Evolutionary conservation across 2,329 filamentous ascomycete species (phyloP), one percentile per base, ranked within the genome.

Genomic region (Aspergillus sp.): DNA sequence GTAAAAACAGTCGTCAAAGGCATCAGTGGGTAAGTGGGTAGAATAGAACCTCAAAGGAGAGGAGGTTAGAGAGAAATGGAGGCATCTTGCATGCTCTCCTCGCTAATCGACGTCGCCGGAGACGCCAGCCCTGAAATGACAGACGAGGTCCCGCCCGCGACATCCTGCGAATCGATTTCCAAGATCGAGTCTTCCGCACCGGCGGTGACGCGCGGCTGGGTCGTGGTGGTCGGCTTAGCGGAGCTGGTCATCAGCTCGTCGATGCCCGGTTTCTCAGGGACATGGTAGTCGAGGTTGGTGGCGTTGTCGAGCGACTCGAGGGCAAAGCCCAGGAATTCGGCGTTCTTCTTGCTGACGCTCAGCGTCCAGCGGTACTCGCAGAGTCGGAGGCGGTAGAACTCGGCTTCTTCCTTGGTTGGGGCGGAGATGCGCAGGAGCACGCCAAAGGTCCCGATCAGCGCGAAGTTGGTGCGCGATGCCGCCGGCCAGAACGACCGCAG

Each of bases 281-380:
- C 77, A 59, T 85, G 81, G 65, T 87, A 87, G 20, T 89, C 77
- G 54, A 90, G 68, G 0, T 84, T 84, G 0, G 84, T 87, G 17
- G 83, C 86, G 49, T 87, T 87, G 64, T 90, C 88, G 41, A 91
- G 74, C 79, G 89, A 89, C 2, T 85, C 85, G 76, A 90, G 86
- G n/a, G 88, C 87, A 61, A 89, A 90, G 57, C 70, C 54, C 56
- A 75, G 62, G 59, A 75, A 75, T 47, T 68, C 74, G 10, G 81
- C 82, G 45, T 88, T 85, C 68, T 90, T 90, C 42, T 84, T 86
- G 71, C 87, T 92, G 45, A 97, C 92, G 8, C 87, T 88, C 50
- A 97, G 78, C 9, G 93, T 96, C 93, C 93, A 99, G 46, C 90
- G 83, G 67, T 96, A 97, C 73, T 99, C 93, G 54, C 85, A 86